Evolutionary conservation across 345 rosid genomes (phyloP), one percentile per base, ranked within the genome.

Genomic region (Sonneratia alba): DNA sequence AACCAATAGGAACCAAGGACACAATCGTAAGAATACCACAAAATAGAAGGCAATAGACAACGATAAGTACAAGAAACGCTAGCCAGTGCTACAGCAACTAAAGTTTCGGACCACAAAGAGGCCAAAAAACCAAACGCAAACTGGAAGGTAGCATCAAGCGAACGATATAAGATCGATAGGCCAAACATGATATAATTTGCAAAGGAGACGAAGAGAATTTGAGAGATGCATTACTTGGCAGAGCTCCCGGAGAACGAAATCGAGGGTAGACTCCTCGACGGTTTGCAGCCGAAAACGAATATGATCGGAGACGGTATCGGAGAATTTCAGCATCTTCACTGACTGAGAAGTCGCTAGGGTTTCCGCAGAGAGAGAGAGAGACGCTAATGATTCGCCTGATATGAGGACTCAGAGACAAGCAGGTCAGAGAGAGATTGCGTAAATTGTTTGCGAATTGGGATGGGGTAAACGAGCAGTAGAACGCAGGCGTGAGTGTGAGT

Each of bases 281-380:
- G 80, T 77, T 65, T 77, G 83, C 55, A 95, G 85, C 79, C 88
- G 66, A 88, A 86, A 90, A 73, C 93, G 93, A 81, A 87, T 81
- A 82, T 90, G 91, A 34, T 77, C 73, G 40, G 89, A 74, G 73
- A 90, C 71, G 57, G 82, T 76, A 32, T 87, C 80, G 42, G 93
- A 81, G 57, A 77, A 72, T 71, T 77, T 71, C 10, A 80, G 77
- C 96, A 94, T 90, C 83, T 83, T 59, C 7, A 36, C 56, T 21
- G 13, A 18, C 51, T 34, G 21, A 57, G 37, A 64, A 34, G 48
- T 43, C 24, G 71, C 55, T 74, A 56, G 71, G 76, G 72, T 67
- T 74, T 59, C n/a, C 13, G 18, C 9, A 8, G 42, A 69, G 72
- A 34, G 13, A 12, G 57, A 12, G 37, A 47, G 43, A 40, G 43